These are phyloP conservation scores for Stagonosporopsis vannaccii DNA, from an alignment of 2,329 filamentous ascomycete species.

Conservation along the genomic window DNA sequence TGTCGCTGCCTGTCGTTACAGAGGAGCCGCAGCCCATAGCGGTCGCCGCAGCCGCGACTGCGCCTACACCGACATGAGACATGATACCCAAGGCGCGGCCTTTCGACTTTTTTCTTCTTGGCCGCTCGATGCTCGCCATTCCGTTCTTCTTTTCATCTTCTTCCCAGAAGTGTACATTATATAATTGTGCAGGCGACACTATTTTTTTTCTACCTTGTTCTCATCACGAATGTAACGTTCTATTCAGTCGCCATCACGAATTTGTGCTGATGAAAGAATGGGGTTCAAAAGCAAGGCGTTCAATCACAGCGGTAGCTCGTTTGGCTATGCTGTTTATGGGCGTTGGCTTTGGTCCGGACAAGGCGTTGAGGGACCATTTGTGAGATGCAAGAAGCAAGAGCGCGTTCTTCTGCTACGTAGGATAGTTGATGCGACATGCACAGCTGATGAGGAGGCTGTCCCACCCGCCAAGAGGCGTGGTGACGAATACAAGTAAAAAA, in stretches of 20 bases:
- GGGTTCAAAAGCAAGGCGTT: constrained; percentile 20
- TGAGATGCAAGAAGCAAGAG: constrained; percentile 2
- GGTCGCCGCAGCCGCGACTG: constrained; percentile 7
- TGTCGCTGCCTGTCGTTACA: constrained; percentile 35
- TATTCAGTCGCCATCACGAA: constrained; percentile 10
- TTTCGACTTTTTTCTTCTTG: constrained; percentile 27
- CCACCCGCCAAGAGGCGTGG: constrained; percentile 17
- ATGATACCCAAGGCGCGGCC: constrained; percentile 33
- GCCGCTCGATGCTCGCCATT: constrained; percentile 28
- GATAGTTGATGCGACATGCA: constrained; percentile 15
- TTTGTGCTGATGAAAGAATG: constrained; percentile 16
- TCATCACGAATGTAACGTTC: constrained; percentile 20
- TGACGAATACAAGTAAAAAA: constrained; percentile 18
- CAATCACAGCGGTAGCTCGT: constrained; percentile 5
- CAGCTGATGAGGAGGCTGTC: constrained; percentile 1
- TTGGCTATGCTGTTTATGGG: constrained; percentile 10
- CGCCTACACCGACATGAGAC: constrained; percentile 29
- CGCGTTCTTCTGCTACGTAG: constrained; percentile 14
- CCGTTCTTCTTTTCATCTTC: constrained; percentile 21
- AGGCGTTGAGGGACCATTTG: constrained; percentile 11
- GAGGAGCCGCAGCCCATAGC: constrained; percentile 34
- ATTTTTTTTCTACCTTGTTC: constrained; percentile 17
- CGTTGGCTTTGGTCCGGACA: constrained; percentile 13
- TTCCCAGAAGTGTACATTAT: constrained; percentile 43
- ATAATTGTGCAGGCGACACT: constrained; percentile 33